Evolutionary conservation across 331 rosid genomes (phyloP), one percentile per base, ranked within the genome.

Genomic region (Acacia pycnantha): DNA sequence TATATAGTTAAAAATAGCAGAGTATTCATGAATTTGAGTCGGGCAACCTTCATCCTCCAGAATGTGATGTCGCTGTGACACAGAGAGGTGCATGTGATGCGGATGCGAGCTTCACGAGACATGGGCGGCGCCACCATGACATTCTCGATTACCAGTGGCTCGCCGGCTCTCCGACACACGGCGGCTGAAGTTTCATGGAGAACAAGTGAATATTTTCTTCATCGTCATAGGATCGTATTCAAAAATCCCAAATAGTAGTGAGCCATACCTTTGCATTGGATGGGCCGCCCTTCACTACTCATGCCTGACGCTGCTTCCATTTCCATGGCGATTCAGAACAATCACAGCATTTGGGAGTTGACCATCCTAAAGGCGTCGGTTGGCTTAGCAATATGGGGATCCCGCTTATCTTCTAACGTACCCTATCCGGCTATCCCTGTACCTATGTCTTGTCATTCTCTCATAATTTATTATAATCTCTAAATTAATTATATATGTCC

Each of bases 61-160:
- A 91, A 88, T 24, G 78, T 87, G 82, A 95, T 14, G 81, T 95
- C 98, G 0, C 93, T 95, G 50, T 89, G 86, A 76, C 97, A 95
- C 3, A 95, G 91, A 77, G 96, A 93, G 4, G 94, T 89, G 66
- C 95, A 93, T 48, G 93, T 70, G 77, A 93, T 79, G 59, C 90
- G 91, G 82, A 95, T 85, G 74, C 97, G 84, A 31, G 69, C 93
- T 85, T 93, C 98, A 59, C 27, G 35, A 91, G 41, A 78, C 98
- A 90, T 84, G 4, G 98, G 97, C 8, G 97, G 93, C 6, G 97
- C 97, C 62, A 95, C 98, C 2, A 83, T 53, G 24, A 95, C 79
- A 79, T 95, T 95, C 82, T 95, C 98, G 2, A 90, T 83, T 51
- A 66, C 85, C 11, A 93, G 80, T 3, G 98, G 89, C 74, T 90